phyloP scores from a whole-genome alignment of 176 grass and related monocot species.

The Triticum aestivum region DNA sequence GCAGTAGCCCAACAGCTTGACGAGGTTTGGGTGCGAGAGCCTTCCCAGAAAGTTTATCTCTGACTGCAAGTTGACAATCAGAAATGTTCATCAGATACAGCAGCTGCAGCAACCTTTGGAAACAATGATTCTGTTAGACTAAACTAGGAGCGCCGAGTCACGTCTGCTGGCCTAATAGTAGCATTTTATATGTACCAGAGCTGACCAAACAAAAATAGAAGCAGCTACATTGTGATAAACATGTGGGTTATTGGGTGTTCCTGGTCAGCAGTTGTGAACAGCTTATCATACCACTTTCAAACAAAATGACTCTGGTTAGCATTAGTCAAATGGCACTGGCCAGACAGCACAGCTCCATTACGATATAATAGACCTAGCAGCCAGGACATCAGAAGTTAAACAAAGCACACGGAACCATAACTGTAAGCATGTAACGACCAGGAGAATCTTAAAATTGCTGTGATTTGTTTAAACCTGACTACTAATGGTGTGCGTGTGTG shows the following conservation, averaged over 20 bases:
- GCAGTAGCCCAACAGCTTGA: constrained; percentile 78
- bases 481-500: neutral
- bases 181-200: neutral
- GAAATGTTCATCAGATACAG: constrained; percentile 22
- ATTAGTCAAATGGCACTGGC: constrained; percentile 12
- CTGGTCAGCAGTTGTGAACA: constrained; percentile 17
- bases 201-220: constrained; percentile 19
- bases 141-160: neutral
- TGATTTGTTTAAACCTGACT: neutral
- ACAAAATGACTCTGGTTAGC: constrained; percentile 23
- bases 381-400: constrained; percentile 15
- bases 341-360: neutral
- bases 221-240: constrained; percentile 37
- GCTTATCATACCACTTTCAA: constrained; percentile 13
- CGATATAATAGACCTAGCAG: neutral
- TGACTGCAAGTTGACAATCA: constrained; percentile 53
- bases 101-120: neutral
- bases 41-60: constrained; percentile 86
- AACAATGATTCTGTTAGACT: neutral
- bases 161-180: neutral
- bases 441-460: constrained; percentile 12
- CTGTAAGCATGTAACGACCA: neutral
- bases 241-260: constrained; percentile 23
- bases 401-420: neutral
- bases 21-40: constrained; percentile 82